Base-by-base conservation (phyloP, 2,329 filamentous ascomycete genomes). In the Fusarium sp. region DNA sequence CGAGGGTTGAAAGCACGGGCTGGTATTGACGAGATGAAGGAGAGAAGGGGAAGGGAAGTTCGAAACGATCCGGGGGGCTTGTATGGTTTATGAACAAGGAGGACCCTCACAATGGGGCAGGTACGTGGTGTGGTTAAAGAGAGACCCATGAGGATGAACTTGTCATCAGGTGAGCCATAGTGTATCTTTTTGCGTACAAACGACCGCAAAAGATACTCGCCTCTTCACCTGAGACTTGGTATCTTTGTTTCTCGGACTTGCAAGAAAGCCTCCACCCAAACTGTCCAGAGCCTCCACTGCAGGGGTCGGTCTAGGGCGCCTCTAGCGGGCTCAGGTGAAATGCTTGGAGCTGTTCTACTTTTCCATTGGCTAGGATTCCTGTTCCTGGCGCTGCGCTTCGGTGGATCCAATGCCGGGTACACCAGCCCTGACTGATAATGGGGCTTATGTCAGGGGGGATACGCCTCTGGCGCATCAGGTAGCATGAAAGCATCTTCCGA, bases 1-100 rank as follows among this genome's bases (percentile, higher is more conserved):
- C 73, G 70, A 74, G 67, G 72, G 67, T 60, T 67, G 70, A 65
- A 65, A 70, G 56, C 61, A 66, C 61, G 66, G 51, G 57, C 49
- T 50, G 49, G 57, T 61, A 62, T 49, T 62, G 61, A 62, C 57
- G 55, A 63, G 70, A 74, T 74, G 72, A 70, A 70, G 63, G 67
- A 67, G 61, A 60, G 62, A 71, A 57, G 28, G 50, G 54, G 56
- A 55, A 65, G 44, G 44, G 54, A 55, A 51, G 57, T 49, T 57
- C 26, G 61, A 70, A 72, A 70, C 62, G 52, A 54, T 38, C 24
- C 22, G 62, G 67, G 66, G 71, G 72, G 55, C 42, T 34, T 46
- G 53, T 55, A 53, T 61, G 71, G 58, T 66, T 71, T 75, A 71
- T 73, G 45, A 71, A 60, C 59, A 62, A 68, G 65, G 68, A 62